Evolutionary conservation across 192 early-diverging fungal genomes (phyloP).

Genomic region (Backusella luteola): DNA sequence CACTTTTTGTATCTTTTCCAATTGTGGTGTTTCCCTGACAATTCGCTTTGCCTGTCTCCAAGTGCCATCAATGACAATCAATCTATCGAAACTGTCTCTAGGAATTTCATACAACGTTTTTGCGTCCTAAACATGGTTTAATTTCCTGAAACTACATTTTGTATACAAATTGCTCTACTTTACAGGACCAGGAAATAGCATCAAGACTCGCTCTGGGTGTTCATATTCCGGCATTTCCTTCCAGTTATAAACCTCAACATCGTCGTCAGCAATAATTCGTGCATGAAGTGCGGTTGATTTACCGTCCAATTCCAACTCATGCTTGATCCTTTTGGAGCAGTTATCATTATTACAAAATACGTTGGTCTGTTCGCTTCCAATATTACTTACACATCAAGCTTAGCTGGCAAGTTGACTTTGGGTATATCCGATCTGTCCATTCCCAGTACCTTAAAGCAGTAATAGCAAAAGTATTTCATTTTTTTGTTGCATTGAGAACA

Average conservation of each 20-base stretch:
- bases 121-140: slow-evolving; percentile 51
- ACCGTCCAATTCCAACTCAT: slow-evolving; percentile 73
- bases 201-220: slow-evolving; percentile 64
- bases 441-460: slow-evolving; percentile 59
- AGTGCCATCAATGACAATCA: slow-evolving; percentile 95
- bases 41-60: slow-evolving; percentile 83
- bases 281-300: slow-evolving; percentile 92
- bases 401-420: slow-evolving; percentile 64
- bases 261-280: slow-evolving; percentile 66
- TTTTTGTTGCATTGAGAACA: slow-evolving; percentile 66
- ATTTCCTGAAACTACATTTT: background rate
- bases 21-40: slow-evolving; percentile 44
- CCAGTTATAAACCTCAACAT: slow-evolving; percentile 64
- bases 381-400: slow-evolving; percentile 64
- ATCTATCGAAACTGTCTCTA: slow-evolving; percentile 60
- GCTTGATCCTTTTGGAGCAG: slow-evolving; percentile 58
- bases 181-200: slow-evolving; percentile 88
- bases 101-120: slow-evolving; percentile 68
- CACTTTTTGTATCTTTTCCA: slow-evolving; percentile 54
- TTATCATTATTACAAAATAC: background rate
- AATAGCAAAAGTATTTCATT: slow-evolving; percentile 72
- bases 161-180: background rate
- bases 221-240: slow-evolving; percentile 51
- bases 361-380: background rate
- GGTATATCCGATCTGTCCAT: slow-evolving; percentile 52